Base-by-base conservation (phyloP, 495 filamentous ascomycete species). In the Talaromyces trachyspermus region DNA sequence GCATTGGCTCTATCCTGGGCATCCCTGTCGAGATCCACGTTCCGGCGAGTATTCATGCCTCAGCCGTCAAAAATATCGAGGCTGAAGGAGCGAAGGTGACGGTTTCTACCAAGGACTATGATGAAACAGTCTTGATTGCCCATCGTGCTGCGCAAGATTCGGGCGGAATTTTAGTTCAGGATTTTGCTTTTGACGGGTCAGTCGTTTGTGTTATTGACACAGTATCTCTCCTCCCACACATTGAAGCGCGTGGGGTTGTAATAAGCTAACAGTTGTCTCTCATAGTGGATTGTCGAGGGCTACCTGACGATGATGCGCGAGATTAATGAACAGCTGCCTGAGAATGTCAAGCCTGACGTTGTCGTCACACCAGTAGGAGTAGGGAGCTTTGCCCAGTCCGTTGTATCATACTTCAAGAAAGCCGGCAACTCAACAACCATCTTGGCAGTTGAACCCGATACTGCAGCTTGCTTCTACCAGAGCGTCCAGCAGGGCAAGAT, bases 261-360 rank as follows among this genome's bases (percentile, higher is more conserved):
- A 35, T n/a, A 35, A 35, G 30, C 30, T 36, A 36, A 36, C 14
- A 1, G 11, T 36, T 18, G 5, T 36, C 33, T 36, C 2, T 4
- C 11, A 10, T 36, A 36, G 54, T 87, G 83, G 82, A 81, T 88
- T 22, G 78, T 85, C 1, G 81, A 86, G 11, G 85, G 85, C 4
- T 89, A 89, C 54, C 71, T 68, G 10, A 85, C 82, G 0, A 78
- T 86, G 76, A 65, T 87, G 53, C 44, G 55, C 3, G 85, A 89
- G 58, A 64, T 71, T 3, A 81, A 85, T 20, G 59, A 64, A 7
- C 79, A 84, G 52, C 49, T 82, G 20, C 44, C 52, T 3, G 49
- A 56, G 9, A 36, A 36, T 36, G n/a, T 36, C 14, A 36, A 36
- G 33, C 33, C 35, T 18, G 19, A 37, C 35, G 54, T 74, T 18